Evolutionary conservation across 164 flowering plant genomes (phyloP), one percentile per base, ranked within the genome.

Genomic region (Chimonanthus salicifolius): DNA sequence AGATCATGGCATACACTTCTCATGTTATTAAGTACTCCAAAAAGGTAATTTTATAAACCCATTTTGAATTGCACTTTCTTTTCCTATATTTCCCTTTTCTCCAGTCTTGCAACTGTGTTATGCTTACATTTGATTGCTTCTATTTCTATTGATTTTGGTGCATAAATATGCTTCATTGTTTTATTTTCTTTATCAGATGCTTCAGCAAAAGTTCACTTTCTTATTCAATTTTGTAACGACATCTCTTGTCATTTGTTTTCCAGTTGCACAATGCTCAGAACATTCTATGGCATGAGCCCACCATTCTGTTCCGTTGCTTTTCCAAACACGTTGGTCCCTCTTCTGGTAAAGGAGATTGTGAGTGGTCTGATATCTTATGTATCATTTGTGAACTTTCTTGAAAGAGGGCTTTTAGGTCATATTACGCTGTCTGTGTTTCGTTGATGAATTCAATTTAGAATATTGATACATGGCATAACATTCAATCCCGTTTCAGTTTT

Each of bases 291-390:
- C 48, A 45, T 13, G 68, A 45, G 68, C 68, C 68, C 11, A 48
- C 20, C 1, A 66, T 44, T 66, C 45, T 66, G 68, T 8, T 66
- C 3, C 68, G 68, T 45, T 66, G 68, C 68, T 66, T 66, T 66
- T 66, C 68, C 48, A 66, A 66, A 66, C 16, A 46, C 46, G 68
- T n/a, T 66, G 48, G 68, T 13, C n/a, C 68, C 13, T 66, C 47
- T 45, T 9, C n/a, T 44, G 68, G 46, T 66, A 66, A 46, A 44
- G 47, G 47, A 66, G 49, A 45, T 44, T 44, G 16, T 66, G 68
- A 44, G 47, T 66, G 47, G 11, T 44, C 45, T 66, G 20, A 11
- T 66, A 44, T 33, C 21, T 13, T 11, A 13, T 54, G 4, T 54
- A 8, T 13, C 16, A n/a, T 54, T 54, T 54, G 15, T 13, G 4